Conservation (phyloP, 2,329 filamentous ascomycete genomes). For the Xylaria sp. region DNA sequence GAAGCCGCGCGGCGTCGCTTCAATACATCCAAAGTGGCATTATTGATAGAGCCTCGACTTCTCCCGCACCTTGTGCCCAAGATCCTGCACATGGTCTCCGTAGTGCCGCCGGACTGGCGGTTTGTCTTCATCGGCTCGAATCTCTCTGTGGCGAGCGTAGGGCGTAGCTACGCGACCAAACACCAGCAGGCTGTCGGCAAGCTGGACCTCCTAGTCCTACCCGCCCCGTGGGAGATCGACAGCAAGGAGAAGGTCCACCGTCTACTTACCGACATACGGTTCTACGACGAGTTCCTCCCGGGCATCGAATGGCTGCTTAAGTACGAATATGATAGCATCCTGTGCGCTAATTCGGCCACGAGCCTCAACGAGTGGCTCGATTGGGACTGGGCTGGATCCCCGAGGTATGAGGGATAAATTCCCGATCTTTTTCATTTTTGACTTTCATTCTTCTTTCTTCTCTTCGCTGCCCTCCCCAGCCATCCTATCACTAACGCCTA, state of each 20-base stretch:
- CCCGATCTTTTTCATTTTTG: not conserved
- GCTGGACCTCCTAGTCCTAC: constrained; percentile 62
- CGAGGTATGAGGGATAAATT: constrained; percentile 52
- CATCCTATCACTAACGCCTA: constrained; percentile 6
- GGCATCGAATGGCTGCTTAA: constrained; percentile 65
- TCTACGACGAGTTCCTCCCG: constrained; percentile 64
- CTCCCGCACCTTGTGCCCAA: constrained; percentile 61
- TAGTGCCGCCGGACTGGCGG: constrained; percentile 65
- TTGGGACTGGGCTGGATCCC: constrained; percentile 66
- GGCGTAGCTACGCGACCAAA: constrained; percentile 58
- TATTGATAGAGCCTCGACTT: constrained; percentile 62
- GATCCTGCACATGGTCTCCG: constrained; percentile 63
- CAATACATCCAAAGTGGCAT: constrained; percentile 63
- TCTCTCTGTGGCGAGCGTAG: constrained; percentile 59
- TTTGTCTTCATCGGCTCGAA: constrained; percentile 64
- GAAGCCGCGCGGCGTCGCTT: constrained; percentile 51
- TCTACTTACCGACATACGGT: constrained; percentile 61
- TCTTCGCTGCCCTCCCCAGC: no score
- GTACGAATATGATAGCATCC: constrained; percentile 66
- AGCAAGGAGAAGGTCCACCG: constrained; percentile 61
- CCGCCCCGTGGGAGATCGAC: constrained; percentile 59
- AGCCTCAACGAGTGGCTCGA: constrained; percentile 65
- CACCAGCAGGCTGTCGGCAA: constrained; percentile 63
- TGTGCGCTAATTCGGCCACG: constrained; percentile 64
- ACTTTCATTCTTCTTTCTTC: not conserved